A percentile compares a stretch with the other conserved stretches of the same genome.
phyloP scores from a whole-genome alignment of 75 land plant species.

The Pinus tabuliformis region DNA sequence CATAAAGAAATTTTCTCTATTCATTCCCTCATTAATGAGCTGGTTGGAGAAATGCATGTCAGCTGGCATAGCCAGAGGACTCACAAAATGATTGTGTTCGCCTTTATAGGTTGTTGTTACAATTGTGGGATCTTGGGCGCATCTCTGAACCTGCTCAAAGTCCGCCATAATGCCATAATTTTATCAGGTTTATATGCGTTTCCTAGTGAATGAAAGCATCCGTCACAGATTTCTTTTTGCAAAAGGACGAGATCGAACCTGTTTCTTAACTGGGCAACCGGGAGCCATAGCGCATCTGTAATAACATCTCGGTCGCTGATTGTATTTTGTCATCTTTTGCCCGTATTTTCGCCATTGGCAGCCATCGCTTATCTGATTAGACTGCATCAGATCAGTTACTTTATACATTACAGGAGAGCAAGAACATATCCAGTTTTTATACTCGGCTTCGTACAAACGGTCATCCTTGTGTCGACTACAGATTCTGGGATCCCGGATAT shows the following conservation, averaged over 20 bases:
- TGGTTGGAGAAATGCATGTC: neutral
- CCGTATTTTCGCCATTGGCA: slow-evolving; percentile 31
- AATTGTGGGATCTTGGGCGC: neutral
- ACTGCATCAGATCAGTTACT: neutral
- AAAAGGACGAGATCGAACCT: neutral
- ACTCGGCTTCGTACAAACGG: too few species aligned
- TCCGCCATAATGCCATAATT: too few species aligned
- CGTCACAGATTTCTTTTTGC: too few species aligned
- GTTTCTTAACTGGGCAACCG: slow-evolving; percentile 25
- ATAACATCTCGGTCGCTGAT: slow-evolving; percentile 18
- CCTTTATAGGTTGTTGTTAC: neutral
- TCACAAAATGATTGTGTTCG: slow-evolving; percentile 3
- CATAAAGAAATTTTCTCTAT: neutral
- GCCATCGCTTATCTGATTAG: slow-evolving; percentile 12
- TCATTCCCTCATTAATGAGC: neutral
- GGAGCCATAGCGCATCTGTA: slow-evolving; percentile 17
- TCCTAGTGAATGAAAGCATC: too few species aligned
- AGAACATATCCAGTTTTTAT: too few species aligned
- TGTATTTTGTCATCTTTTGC: slow-evolving; percentile 25
- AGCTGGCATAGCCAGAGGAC: neutral
- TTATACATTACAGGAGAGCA: neutral
- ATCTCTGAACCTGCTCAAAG: slow-evolving; percentile 2
- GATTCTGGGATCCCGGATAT: too few species aligned
- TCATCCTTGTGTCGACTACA: too few species aligned
- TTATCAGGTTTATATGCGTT: too few species aligned